Conservation (phyloP, 352 stramenopile species). For the Phytophthora aleatoria region DNA sequence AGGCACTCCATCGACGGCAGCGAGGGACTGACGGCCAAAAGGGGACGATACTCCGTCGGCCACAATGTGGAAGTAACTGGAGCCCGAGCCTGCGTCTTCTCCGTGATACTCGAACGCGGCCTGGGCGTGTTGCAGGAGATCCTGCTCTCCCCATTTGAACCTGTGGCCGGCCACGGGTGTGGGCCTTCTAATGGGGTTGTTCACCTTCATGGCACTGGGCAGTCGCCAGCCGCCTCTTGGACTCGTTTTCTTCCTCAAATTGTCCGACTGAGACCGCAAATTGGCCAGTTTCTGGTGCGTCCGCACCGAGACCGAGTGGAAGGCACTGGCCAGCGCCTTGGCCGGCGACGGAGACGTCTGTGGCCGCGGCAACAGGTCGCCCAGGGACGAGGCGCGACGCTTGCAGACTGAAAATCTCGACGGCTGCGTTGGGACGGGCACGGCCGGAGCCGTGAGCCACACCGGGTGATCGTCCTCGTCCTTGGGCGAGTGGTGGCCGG, state of each 20-base stretch:
- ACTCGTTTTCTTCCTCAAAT: conserved; percentile 41
- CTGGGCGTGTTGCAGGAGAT: conserved; percentile 50
- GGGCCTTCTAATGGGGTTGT: conserved; percentile 27
- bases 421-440: conserved; percentile 4
- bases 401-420: conserved; percentile 39
- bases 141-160: conserved; percentile 39
- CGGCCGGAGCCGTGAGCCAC: conserved; percentile 20
- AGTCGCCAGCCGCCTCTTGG: conserved; percentile 32
- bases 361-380: conserved; percentile 46
- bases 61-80: conserved; percentile 77
- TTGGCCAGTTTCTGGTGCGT: conserved; percentile 48
- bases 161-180: conserved; percentile 9
- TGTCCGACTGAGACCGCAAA: conserved; percentile 48
- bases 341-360: conserved; percentile 32
- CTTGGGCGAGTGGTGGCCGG: conserved; percentile 4
- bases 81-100: conserved; percentile 68
- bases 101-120: conserved; percentile 58
- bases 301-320: conserved; percentile 45
- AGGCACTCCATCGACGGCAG: conserved; percentile 25
- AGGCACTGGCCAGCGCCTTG: conserved; percentile 44
- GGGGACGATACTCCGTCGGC: conserved; percentile 76
- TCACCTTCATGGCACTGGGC: conserved; percentile 32
- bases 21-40: conserved; percentile 47
- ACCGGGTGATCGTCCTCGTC: conserved; percentile 15
- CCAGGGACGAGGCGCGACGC: conserved; percentile 56